Base-by-base conservation (phyloP, 176 grass and related monocot species). In the Thalia dealbata region DNA sequence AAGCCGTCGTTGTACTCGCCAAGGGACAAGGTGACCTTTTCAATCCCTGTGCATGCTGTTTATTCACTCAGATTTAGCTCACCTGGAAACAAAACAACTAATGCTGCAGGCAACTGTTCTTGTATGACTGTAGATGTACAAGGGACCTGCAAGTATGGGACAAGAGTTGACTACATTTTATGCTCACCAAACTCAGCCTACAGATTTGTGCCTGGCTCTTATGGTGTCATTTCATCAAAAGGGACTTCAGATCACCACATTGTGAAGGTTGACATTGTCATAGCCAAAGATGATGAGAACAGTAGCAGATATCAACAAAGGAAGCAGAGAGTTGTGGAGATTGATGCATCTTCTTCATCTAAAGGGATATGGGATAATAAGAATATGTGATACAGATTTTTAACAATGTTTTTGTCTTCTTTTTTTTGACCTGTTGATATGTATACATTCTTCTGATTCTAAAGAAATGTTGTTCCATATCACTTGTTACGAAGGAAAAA, bases 81-180 rank as follows among this genome's bases (percentile, higher is more conserved):
- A 18, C 16, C 16, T 58, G 54, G 6, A 58, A 7, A 58, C 6
- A 18, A 58, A 58, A n/a, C n/a, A 0, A n/a, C 54, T 7, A 5
- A 58, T 0, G 6, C 7, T 21, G 18, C 19, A 21, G 18, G 16
- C 21, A 58, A 52, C 16, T 52, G 14, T 61, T 10, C 25, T 23
- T 42, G 3, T 68, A 21, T 22, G 29, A 50, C 50, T 56, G 23
- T 80, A 97, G 93, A 97, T 54, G 93, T 97, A 70, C 93, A 97
- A 84, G 93, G 95, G 76, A 93, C 95, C 25, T 93, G 90, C 78
- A 99, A 93, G 63, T 93, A 93, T 61, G 90, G 95, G 35, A 99
- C 95, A 26, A 86, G 95, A 83, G 79, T 99, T 77, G 95, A 99
- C 62, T 99, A 93, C 74, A 85, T 99, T 10, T 62, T 99, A 15